phyloP scores from a whole-genome alignment of 129 eudicot species.

The Erigeron canadensis region DNA sequence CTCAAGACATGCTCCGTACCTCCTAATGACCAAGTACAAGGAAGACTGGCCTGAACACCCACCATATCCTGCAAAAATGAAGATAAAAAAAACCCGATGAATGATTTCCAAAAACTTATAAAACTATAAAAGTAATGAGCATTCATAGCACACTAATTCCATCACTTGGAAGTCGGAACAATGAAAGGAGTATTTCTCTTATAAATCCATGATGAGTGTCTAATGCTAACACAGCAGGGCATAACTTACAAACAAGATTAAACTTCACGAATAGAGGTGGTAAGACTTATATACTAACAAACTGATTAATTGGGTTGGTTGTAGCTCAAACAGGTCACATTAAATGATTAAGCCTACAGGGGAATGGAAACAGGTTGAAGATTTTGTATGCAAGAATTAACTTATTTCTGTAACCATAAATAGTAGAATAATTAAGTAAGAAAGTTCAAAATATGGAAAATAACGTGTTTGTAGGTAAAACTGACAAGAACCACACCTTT shows the following conservation, averaged over 20 bases:
- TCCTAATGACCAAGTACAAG: constrained; percentile 53
- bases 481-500: background rate
- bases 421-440: background rate
- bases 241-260: background rate
- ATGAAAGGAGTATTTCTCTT: background rate
- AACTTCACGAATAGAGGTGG: background rate
- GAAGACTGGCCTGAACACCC: constrained; percentile 56
- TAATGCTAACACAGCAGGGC: background rate
- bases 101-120: constrained; percentile 12
- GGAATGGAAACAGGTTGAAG: too few species aligned
- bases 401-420: background rate
- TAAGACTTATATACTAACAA: too few species aligned
- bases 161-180: background rate
- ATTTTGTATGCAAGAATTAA: background rate
- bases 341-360: too few species aligned
- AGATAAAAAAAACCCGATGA: background rate
- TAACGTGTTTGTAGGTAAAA: background rate
- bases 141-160: background rate
- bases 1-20: constrained; percentile 39
- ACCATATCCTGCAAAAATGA: constrained; percentile 43
- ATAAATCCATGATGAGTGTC: background rate
- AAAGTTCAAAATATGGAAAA: background rate
- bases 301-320: background rate
- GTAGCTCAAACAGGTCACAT: too few species aligned
- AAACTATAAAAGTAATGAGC: background rate